Percentiles rank a stretch among this genome's conserved stretches.
phyloP scores from a whole-genome alignment of 495 filamentous ascomycete genomes.

The Barbatosphaeria neglecta region DNA sequence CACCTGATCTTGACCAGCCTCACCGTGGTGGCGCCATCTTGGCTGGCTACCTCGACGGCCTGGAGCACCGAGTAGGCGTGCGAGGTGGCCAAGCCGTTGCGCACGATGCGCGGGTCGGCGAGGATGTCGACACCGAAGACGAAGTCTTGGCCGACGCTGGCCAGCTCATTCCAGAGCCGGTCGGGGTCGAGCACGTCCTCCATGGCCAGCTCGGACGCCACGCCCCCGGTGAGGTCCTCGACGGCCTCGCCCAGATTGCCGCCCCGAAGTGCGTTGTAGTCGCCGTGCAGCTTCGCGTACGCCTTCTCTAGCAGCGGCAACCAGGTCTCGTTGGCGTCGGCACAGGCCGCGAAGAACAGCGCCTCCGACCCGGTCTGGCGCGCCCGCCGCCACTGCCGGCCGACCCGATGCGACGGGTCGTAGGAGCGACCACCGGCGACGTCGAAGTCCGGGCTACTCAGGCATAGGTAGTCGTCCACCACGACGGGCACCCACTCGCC shows the following conservation, averaged over 20 bases:
- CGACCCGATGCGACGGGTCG: constrained; percentile 20
- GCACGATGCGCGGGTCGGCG: not conserved
- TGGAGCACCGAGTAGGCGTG: constrained; percentile 69
- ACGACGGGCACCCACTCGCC: constrained; percentile 66
- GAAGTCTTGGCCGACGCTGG: constrained; percentile 25
- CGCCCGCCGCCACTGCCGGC: not conserved
- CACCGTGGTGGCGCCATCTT: constrained; percentile 16
- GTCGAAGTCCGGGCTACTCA: constrained; percentile 6
- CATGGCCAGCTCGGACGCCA: constrained; percentile 55
- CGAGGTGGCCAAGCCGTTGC: constrained; percentile 46
- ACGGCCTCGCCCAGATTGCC: constrained; percentile 63
- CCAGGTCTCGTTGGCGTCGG: constrained; percentile 64
- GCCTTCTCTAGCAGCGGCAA: constrained; percentile 68
- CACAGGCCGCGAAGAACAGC: constrained; percentile 59
- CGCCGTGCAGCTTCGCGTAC: constrained; percentile 64
- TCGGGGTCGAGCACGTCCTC: constrained; percentile 51
- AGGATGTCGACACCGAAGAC: constrained; percentile 8
- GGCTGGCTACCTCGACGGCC: constrained; percentile 49
- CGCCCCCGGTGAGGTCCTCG: constrained; percentile 69
- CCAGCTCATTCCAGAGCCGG: constrained; percentile 57
- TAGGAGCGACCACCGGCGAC: constrained; percentile 5
- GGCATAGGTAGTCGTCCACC: constrained; percentile 36
- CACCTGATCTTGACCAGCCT: constrained; percentile 49
- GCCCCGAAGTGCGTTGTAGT: constrained; percentile 46
- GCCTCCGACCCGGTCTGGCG: constrained; percentile 36